A percentile compares a stretch with the other conserved stretches of the same genome.
These are phyloP conservation scores for Phlebiopsis flavidoalba DNA, from an alignment of 768 basidiomycete species.

Conservation along the genomic window DNA sequence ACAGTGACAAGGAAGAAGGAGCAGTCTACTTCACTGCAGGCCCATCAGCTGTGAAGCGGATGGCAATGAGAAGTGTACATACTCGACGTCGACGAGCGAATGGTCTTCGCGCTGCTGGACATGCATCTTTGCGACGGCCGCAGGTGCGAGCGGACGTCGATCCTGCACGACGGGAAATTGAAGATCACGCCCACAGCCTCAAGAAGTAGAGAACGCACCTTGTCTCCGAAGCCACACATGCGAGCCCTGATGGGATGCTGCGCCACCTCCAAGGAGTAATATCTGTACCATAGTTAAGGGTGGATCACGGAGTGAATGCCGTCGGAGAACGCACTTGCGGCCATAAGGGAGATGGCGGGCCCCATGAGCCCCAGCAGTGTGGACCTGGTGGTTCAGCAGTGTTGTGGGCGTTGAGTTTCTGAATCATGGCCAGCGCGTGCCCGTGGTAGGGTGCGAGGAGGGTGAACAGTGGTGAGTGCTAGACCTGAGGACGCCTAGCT, in stretches of 20 bases:
- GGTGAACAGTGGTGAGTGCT: background rate
- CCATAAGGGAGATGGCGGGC: slow-evolving; percentile 26
- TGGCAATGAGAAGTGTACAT: slow-evolving; percentile 25
- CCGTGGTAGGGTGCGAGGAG: background rate
- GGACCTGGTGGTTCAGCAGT: slow-evolving; percentile 30
- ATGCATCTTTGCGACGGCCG: slow-evolving; percentile 82
- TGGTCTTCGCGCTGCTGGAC: slow-evolving; percentile 66
- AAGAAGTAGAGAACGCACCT: slow-evolving; percentile 43
- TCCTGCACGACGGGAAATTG: slow-evolving; percentile 46
- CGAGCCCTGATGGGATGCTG: slow-evolving; percentile 89
- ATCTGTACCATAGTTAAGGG: slow-evolving; percentile 33
- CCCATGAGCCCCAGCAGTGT: slow-evolving; percentile 71
- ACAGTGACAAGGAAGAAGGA: slow-evolving; percentile 89
- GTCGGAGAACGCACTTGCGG: slow-evolving; percentile 44
- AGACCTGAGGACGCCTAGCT: slow-evolving; percentile 6
- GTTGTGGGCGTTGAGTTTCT: slow-evolving; percentile 42
- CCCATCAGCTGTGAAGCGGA: background rate
- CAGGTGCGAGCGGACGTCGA: slow-evolving; percentile 87
- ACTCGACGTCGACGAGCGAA: slow-evolving; percentile 72
- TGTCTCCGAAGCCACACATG: slow-evolving; percentile 97
- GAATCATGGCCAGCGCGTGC: slow-evolving; percentile 47
- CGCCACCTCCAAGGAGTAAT: slow-evolving; percentile 79
- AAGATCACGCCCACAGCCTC: slow-evolving; percentile 12
- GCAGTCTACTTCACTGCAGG: slow-evolving; percentile 69
- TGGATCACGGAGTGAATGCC: background rate